A percentile compares a stretch with the other conserved stretches of the same genome.
These are phyloP conservation scores for Crithidia sp. DNA, from an alignment of 208 protist genomes.

Conservation along the genomic window DNA sequence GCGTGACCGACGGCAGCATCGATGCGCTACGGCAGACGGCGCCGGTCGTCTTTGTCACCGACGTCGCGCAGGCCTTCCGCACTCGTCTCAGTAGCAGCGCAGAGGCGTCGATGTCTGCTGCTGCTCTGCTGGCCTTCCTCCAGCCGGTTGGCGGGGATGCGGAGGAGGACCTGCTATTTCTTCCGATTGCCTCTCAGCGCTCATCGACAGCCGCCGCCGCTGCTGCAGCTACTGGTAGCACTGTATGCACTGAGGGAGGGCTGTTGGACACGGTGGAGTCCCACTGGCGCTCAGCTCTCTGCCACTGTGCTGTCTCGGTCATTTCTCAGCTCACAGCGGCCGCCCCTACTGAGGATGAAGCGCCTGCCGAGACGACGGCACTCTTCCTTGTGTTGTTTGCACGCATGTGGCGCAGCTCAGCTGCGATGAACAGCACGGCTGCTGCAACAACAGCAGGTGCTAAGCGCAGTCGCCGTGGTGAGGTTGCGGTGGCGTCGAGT, in stretches of 20 bases:
- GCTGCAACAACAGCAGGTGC: neutral
- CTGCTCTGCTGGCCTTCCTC: slow-evolving; percentile 19
- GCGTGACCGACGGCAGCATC: slow-evolving; percentile 9
- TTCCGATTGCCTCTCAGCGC: neutral
- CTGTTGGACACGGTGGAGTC: neutral
- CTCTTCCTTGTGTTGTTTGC: slow-evolving; percentile 20
- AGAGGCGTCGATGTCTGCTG: neutral
- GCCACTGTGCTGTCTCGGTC: neutral
- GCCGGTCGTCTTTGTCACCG: slow-evolving; percentile 16
- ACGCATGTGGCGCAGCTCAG: slow-evolving; percentile 1
- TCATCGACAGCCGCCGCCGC: neutral
- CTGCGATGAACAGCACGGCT: too few species aligned
- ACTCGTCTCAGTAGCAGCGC: neutral
- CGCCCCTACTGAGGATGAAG: neutral
- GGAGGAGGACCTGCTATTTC: neutral
- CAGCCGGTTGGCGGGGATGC: neutral
- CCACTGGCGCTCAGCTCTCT: neutral
- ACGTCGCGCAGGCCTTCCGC: slow-evolving; percentile 20
- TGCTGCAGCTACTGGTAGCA: neutral
- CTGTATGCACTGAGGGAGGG: too few species aligned
- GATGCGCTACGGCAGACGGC: slow-evolving; percentile 6
- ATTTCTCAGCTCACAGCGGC: neutral
- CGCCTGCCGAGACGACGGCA: neutral
- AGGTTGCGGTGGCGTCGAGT: neutral
- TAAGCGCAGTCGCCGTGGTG: neutral